These are phyloP conservation scores for Colletotrichum sp. DNA, from an alignment of 2,329 filamentous ascomycete genomes.

Conservation along the genomic window DNA sequence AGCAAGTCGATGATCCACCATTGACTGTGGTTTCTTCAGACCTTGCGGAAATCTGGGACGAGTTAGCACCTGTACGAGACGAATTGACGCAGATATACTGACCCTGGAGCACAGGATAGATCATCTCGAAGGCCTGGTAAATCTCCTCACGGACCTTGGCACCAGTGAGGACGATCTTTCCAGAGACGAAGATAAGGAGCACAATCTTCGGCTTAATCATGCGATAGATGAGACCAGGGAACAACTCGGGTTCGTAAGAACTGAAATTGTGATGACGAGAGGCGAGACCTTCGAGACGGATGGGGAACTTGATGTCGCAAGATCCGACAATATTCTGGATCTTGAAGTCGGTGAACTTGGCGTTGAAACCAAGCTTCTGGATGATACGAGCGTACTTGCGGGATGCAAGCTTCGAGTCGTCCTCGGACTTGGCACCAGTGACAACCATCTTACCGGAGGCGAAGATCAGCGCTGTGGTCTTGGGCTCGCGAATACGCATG, in stretches of 20 bases:
- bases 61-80: constrained; percentile 13
- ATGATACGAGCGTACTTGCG: constrained; percentile 99
- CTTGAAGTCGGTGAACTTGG: constrained; percentile 99
- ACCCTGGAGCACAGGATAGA: constrained; percentile 94
- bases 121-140: constrained; percentile 95
- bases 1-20: constrained; percentile 4
- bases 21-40: constrained; percentile 37
- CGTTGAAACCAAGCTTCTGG: constrained; percentile 99
- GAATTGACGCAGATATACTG: constrained; percentile 29
- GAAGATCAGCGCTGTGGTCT: constrained; percentile 98
- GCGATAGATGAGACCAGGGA: constrained; percentile 98
- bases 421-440: constrained; percentile 96
- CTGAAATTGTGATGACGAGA: constrained; percentile 99
- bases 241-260: constrained; percentile 97
- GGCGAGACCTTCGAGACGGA: constrained; percentile 92
- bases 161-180: constrained; percentile 97
- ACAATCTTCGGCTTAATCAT: constrained; percentile 99
- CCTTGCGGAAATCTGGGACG: constrained; percentile 59
- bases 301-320: constrained; percentile 99
- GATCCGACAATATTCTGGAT: constrained; percentile 99
- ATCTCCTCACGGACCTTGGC: constrained; percentile 99
- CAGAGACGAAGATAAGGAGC: constrained; percentile 94
- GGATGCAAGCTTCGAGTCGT: constrained; percentile 95
- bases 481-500: constrained; percentile 99
- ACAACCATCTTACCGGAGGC: constrained; percentile 99